Conservation (phyloP, 176 grass and related monocot species). For the Aegilops sharonensis region DNA sequence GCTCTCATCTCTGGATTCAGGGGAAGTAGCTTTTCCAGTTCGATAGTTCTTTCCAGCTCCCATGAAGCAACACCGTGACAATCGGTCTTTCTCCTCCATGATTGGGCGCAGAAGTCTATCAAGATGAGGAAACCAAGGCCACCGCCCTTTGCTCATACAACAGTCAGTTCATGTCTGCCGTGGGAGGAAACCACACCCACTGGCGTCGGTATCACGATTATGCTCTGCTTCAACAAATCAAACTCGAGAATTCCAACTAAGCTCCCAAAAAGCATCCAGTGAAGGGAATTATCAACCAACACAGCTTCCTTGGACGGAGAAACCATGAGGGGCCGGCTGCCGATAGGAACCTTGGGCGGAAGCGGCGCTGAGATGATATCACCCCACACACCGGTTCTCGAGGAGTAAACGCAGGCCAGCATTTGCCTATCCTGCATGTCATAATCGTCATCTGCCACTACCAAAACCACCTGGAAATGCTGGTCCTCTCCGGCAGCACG, state of each 20-base stretch:
- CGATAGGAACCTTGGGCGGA: no score
- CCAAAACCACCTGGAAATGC: neutral
- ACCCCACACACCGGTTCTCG: neutral
- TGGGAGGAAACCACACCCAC: no score
- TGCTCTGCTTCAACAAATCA: no score
- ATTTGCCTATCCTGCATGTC: neutral
- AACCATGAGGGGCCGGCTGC: no score
- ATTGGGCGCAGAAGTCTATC: neutral
- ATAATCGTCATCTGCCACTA: neutral
- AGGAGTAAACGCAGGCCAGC: neutral
- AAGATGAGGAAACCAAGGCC: neutral
- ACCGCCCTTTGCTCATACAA: neutral
- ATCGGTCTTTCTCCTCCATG: neutral
- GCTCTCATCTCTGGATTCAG: neutral
- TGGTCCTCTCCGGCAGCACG: neutral
- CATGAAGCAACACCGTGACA: neutral
- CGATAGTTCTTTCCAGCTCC: neutral
- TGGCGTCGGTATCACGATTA: no score
- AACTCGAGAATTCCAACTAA: no score
- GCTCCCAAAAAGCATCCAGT: no score
- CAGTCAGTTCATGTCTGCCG: no score
- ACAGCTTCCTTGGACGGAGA: no score
- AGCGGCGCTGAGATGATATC: no score
- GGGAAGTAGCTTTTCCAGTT: neutral
- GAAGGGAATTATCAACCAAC: no score